These are phyloP conservation scores for Didymella arachidicola DNA, from an alignment of 2,329 filamentous ascomycete genomes.

Conservation along the genomic window DNA sequence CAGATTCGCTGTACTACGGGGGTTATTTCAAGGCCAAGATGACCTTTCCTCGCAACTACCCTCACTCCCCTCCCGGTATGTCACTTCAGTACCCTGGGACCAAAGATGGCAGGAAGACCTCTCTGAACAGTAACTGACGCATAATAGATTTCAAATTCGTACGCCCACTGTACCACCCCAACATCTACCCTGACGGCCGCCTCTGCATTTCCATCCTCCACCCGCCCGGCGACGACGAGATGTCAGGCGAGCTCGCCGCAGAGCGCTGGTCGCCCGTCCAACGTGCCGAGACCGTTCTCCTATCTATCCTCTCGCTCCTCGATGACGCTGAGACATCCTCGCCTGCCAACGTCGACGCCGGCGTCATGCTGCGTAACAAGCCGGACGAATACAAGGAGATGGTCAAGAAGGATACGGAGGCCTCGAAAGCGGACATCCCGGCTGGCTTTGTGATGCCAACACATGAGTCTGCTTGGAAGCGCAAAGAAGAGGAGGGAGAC, in stretches of 20 bases:
- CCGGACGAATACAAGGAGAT: slow-evolving; percentile 72
- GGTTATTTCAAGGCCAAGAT: slow-evolving; percentile 94
- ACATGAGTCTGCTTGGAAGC: slow-evolving; percentile 66
- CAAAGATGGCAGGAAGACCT: not conserved
- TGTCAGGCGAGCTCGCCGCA: slow-evolving; percentile 86
- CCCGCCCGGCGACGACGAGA: slow-evolving; percentile 86
- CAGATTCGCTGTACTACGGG: slow-evolving; percentile 89
- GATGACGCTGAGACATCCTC: slow-evolving; percentile 94
- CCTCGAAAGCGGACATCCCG: slow-evolving; percentile 81
- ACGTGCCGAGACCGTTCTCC: slow-evolving; percentile 91
- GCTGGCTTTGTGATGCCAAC: slow-evolving; percentile 83
- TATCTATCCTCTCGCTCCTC: slow-evolving; percentile 88
- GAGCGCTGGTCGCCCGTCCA: slow-evolving; percentile 96
- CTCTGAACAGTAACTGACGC: slow-evolving; percentile 14
- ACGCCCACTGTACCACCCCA: slow-evolving; percentile 84
- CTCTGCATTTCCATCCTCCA: slow-evolving; percentile 98
- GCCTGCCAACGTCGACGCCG: slow-evolving; percentile 92
- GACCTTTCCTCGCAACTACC: slow-evolving; percentile 87
- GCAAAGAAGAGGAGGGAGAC: slow-evolving; percentile 72
- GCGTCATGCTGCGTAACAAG: slow-evolving; percentile 81
- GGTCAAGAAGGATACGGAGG: slow-evolving; percentile 74
- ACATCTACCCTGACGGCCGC: slow-evolving; percentile 88
- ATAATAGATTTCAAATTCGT: slow-evolving; percentile 78
- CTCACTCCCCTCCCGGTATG: slow-evolving; percentile 78
- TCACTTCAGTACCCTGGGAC: slow-evolving; percentile 21